Percentiles rank a stretch among this genome's conserved stretches.
phyloP scores from a whole-genome alignment of 2,329 filamentous ascomycete genomes.

The Diaporthe batatas region DNA sequence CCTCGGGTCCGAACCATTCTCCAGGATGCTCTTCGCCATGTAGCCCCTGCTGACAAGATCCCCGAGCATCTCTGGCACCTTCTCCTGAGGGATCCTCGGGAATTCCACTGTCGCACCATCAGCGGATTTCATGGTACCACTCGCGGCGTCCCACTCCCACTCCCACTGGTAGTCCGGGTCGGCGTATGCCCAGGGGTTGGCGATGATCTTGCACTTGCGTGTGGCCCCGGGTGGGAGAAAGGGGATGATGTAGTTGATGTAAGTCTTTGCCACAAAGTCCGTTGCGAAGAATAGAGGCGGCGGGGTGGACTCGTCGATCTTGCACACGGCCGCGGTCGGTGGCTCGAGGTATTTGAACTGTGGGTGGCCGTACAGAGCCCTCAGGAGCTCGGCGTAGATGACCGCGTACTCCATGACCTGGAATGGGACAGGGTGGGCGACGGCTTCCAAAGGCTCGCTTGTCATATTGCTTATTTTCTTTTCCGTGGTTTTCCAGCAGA shows the following conservation, averaged over 20 bases:
- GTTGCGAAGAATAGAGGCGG: not conserved
- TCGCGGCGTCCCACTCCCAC: constrained; percentile 21
- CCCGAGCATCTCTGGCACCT: not conserved
- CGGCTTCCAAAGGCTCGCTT: not conserved
- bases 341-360: constrained; percentile 17
- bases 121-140: not conserved
- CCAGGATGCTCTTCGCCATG: constrained; percentile 12
- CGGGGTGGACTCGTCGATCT: not conserved
- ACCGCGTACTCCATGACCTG: not conserved
- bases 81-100: not conserved
- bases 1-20: constrained; percentile 7
- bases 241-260: not conserved
- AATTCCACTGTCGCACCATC: not conserved
- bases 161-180: constrained; percentile 15
- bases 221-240: not conserved
- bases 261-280: constrained; percentile 10
- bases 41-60: not conserved
- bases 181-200: constrained; percentile 6
- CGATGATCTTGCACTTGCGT: constrained; percentile 3
- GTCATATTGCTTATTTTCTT: no score
- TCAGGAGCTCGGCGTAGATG: constrained; percentile 11
- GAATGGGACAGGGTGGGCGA: not conserved
- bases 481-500: no score
- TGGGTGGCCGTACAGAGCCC: constrained; percentile 1
- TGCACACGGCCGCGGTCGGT: not conserved